phyloP scores from a whole-genome alignment of 2,329 filamentous ascomycete genomes.

The Pseudogymnoascus pannorum region DNA sequence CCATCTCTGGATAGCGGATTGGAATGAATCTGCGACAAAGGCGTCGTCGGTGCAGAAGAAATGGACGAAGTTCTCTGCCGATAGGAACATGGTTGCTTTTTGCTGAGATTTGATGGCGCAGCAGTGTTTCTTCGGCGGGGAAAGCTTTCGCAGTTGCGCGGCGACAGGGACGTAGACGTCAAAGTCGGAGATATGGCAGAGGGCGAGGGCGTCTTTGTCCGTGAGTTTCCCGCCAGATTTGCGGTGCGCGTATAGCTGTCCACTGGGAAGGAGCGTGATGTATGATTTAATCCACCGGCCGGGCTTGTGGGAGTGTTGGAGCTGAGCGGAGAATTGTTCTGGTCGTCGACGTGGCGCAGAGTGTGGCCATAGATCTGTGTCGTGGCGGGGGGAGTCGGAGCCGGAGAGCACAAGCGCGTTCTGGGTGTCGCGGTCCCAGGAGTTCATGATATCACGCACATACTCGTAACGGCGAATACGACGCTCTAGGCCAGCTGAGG shows the following conservation, averaged over 20 bases:
- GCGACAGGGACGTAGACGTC: conserved; percentile 78
- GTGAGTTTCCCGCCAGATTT: conserved; percentile 51
- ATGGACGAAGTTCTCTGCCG: conserved; percentile 80
- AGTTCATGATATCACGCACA: conserved; percentile 82
- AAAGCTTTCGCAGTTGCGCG: conserved; percentile 62
- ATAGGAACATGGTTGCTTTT: conserved; percentile 75
- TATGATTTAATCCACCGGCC: conserved; percentile 86
- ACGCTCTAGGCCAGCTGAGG: conserved; percentile 69
- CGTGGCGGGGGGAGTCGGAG: conserved; percentile 46
- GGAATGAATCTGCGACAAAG: conserved; percentile 59
- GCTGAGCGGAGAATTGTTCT: conserved; percentile 56
- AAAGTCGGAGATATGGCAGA: conserved; percentile 86
- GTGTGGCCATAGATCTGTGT: conserved; percentile 56
- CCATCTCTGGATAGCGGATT: conserved; percentile 68
- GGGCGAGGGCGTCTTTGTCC: conserved; percentile 59
- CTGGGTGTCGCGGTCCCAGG: conserved; percentile 77
- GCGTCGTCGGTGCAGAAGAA: conserved; percentile 80
- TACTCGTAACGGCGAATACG: conserved; percentile 79
- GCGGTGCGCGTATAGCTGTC: conserved; percentile 67
- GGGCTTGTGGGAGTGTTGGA: conserved; percentile 74
- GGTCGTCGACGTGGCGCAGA: conserved; percentile 60
- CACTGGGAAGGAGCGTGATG: conserved; percentile 64
- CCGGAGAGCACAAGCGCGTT: conserved; percentile 66
- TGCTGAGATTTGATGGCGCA: conserved; percentile 90
- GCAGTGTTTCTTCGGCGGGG: conserved; percentile 77